Base-by-base conservation (phyloP, 352 stramenopile genomes). In the Phytophthora ohioensis region DNA sequence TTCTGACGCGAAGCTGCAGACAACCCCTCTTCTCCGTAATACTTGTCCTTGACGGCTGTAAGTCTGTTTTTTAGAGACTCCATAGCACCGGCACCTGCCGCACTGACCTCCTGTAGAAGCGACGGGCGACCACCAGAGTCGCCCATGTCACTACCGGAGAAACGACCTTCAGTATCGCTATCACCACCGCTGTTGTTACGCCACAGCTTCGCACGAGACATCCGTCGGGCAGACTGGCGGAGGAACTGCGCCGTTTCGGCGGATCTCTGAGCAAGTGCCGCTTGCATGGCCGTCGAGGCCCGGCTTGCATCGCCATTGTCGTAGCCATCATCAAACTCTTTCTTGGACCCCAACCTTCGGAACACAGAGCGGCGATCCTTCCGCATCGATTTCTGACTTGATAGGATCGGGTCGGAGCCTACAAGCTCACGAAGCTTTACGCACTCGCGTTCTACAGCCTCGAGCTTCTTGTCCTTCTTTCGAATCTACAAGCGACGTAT, bases 401-500 rank as follows among this genome's bases (percentile, higher is more conserved):
- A 75, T 3, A 78, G 51, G 45, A 55, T 45, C 32, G 67, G 51
- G 46, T 69, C 79, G 6, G 69, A 77, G 8, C 74, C 76, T 38
- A 86, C 69, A 54, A 84, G 76, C 45, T 91, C 80, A 49, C 87
- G 87, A 45, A 96, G 73, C 35, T 90, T 93, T 15, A 78, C 75
- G 32, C 77, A 85, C 43, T 96, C 89, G 38, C 85, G 88, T 69
- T 96, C 84, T 3, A 84, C 75, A 30, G 74, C 74, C 31, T 82
- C 81, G 27, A 96, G 82, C 34, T 93, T 92, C 67, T 96, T 94
- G 60, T 96, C 85, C 62, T 96, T 96, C 39, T 96, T 85, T 55
- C 88, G 82, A 65, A 92, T 64, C 81, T 91, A 57, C 10, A 76
- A 30, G 62, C 41, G 15, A 34, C 5, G 31, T 46, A 49, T 34